phyloP scores from a whole-genome alignment of 805 yeast genomes.

The Wickerhamomyces sydowiorum region DNA sequence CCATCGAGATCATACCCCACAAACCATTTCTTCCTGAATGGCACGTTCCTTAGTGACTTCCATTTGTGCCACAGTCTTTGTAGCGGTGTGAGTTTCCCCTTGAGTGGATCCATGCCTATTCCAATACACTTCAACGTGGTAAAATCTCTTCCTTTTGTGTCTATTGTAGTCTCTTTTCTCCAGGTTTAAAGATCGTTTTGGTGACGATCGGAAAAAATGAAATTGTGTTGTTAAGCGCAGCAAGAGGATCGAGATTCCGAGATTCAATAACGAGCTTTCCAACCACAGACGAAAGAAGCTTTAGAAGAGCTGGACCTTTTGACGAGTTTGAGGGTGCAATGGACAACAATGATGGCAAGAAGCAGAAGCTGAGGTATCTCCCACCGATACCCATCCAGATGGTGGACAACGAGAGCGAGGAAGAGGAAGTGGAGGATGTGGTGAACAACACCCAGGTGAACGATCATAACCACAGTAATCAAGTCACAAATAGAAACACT shows the following conservation, averaged over 20 bases:
- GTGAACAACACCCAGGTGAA: background rate
- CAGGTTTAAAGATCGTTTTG: background rate
- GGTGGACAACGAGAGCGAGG: slow-evolving; percentile 25
- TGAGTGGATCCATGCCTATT: slow-evolving; percentile 41
- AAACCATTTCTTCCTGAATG: slow-evolving; percentile 65
- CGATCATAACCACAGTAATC: background rate
- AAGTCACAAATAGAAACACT: background rate
- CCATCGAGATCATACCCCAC: slow-evolving; percentile 72
- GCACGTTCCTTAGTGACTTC: slow-evolving; percentile 57
- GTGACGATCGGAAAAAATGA: background rate
- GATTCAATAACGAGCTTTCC: too few relatives aligned
- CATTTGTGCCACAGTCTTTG: slow-evolving; percentile 48
- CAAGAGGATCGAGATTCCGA: background rate
- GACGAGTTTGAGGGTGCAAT: background rate
- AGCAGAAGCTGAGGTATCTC: slow-evolving; percentile 15
- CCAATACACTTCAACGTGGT: background rate
- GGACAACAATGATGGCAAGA: slow-evolving; percentile 4
- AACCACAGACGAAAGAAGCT: too few relatives aligned
- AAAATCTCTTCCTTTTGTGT: background rate
- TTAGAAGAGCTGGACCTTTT: background rate
- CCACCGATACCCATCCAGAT: slow-evolving; percentile 37
- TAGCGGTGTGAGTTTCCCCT: slow-evolving; percentile 41
- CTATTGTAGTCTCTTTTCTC: background rate
- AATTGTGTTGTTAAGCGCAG: background rate
- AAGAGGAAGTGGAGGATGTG: slow-evolving; percentile 6